Evolutionary conservation across 2,329 filamentous ascomycete species (phyloP).

Genomic region (Rhytidhysteron rufulum): DNA sequence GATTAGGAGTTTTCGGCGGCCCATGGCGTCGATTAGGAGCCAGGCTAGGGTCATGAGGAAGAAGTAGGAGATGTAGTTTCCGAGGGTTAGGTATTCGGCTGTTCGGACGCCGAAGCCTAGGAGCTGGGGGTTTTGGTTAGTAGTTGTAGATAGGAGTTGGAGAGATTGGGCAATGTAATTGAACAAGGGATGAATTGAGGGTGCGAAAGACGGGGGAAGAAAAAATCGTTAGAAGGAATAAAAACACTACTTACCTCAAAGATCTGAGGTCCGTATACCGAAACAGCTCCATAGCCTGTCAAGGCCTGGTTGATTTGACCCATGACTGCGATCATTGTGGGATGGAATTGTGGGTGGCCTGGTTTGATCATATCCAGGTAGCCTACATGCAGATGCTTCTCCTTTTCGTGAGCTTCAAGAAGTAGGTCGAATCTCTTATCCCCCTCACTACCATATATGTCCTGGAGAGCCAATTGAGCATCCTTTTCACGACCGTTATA

Average conservation of each 20-base stretch:
- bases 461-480: slow-evolving; percentile 46
- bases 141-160: slow-evolving; percentile 51
- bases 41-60: slow-evolving; percentile 59
- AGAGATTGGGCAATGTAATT: neutral
- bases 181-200: too few relatives aligned
- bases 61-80: slow-evolving; percentile 60
- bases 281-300: slow-evolving; percentile 58
- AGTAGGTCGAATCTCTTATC: slow-evolving; percentile 50
- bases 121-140: slow-evolving; percentile 58
- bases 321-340: slow-evolving; percentile 59
- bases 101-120: slow-evolving; percentile 51
- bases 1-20: slow-evolving; percentile 52
- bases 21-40: slow-evolving; percentile 55
- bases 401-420: slow-evolving; percentile 48
- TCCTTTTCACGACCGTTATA: slow-evolving; percentile 49
- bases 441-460: slow-evolving; percentile 51
- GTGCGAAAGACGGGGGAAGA: too few relatives aligned
- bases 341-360: slow-evolving; percentile 55
- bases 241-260: slow-evolving; percentile 42
- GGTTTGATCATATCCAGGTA: slow-evolving; percentile 59
- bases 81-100: slow-evolving; percentile 56
- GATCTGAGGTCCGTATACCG: slow-evolving; percentile 61
- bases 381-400: slow-evolving; percentile 44
- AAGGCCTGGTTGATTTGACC: slow-evolving; percentile 60
- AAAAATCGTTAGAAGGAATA: neutral